Percentiles rank a stretch among this genome's conserved stretches.
Conservation (phyloP, 1,284 basidiomycete genomes). For the Cryptococcus sp. region DNA sequence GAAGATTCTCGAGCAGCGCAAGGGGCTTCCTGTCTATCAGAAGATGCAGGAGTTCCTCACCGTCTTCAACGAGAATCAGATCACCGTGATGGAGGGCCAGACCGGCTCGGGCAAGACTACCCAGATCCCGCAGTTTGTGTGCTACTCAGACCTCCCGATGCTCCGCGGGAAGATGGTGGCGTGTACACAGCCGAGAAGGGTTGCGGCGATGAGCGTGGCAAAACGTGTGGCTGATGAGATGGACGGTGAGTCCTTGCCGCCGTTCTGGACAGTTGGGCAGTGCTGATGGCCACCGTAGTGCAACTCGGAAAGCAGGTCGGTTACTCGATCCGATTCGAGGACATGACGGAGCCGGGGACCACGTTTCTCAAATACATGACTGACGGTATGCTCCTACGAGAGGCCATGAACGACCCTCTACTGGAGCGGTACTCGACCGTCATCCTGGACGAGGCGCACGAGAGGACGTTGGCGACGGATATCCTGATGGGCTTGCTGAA, state of each 20-base stretch:
- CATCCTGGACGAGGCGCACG: constrained; percentile 98
- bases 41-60: constrained; percentile 91
- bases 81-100: constrained; percentile 95
- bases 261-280: constrained; percentile 1
- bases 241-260: constrained; percentile 64
- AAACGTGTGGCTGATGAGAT: constrained; percentile 98
- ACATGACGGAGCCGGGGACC: constrained; percentile 86
- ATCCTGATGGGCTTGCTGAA: constrained; percentile 91
- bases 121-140: constrained; percentile 96
- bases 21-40: constrained; percentile 84
- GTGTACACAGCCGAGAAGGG: constrained; percentile 94
- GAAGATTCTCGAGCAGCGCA: constrained; percentile 79
- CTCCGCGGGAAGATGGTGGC: constrained; percentile 85
- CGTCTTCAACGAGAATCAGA: constrained; percentile 80
- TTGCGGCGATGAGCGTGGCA: constrained; percentile 96
- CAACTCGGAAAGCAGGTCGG: constrained; percentile 90
- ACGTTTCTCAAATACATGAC: constrained; percentile 99
- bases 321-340: constrained; percentile 98
- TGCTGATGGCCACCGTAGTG: constrained; percentile 54
- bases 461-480: constrained; percentile 95
- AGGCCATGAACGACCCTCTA: constrained; percentile 94
- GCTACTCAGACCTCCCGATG: constrained; percentile 87
- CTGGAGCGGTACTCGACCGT: constrained; percentile 91
- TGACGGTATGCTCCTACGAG: constrained; percentile 94
- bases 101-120: constrained; percentile 98